Percentiles rank a stretch among this genome's conserved stretches.
Evolutionary conservation across 1,284 basidiomycete species (phyloP).

Genomic region (Amylostereum areolatum): DNA sequence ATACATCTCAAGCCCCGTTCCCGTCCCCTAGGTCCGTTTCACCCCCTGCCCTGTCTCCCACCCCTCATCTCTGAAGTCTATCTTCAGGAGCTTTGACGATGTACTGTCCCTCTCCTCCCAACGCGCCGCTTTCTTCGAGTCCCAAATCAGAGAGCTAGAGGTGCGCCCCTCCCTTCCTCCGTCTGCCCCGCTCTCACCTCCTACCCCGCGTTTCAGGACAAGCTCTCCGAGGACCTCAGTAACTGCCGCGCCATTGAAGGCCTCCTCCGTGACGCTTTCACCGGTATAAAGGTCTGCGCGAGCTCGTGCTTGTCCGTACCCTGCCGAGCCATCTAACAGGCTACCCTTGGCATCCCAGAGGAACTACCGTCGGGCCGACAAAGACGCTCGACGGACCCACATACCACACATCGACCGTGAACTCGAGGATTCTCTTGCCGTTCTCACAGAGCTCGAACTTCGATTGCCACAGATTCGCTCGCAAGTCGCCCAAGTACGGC

Average conservation of each 20-base stretch:
- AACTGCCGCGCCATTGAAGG: conserved; percentile 68
- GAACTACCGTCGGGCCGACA: conserved; percentile 48
- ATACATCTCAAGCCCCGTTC: no score
- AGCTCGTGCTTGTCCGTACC: conserved; percentile 5
- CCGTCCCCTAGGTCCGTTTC: no score
- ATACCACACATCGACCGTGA: conserved; percentile 54
- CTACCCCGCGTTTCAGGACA: conserved; percentile 33
- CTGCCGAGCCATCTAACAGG: not conserved
- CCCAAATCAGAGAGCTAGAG: conserved; percentile 65
- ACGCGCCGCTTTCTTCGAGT: conserved; percentile 50
- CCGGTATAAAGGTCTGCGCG: conserved; percentile 52
- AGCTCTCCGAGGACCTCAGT: conserved; percentile 58
- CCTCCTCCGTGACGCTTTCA: conserved; percentile 54
- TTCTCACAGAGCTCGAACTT: conserved; percentile 44
- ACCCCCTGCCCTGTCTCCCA: no score
- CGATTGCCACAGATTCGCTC: conserved; percentile 52
- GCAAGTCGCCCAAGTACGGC: conserved; percentile 53
- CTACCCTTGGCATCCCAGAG: conserved; percentile 30
- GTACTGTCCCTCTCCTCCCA: conserved; percentile 41
- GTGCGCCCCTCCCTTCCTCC: conserved; percentile 27
- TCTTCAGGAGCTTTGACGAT: conserved; percentile 31
- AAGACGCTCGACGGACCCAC: conserved; percentile 44
- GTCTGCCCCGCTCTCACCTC: conserved; percentile 1
- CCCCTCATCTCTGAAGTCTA: no score
- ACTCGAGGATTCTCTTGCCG: conserved; percentile 49